Evolutionary conservation across 2,329 filamentous ascomycete species (phyloP).

Genomic region (Onygenales sp.): DNA sequence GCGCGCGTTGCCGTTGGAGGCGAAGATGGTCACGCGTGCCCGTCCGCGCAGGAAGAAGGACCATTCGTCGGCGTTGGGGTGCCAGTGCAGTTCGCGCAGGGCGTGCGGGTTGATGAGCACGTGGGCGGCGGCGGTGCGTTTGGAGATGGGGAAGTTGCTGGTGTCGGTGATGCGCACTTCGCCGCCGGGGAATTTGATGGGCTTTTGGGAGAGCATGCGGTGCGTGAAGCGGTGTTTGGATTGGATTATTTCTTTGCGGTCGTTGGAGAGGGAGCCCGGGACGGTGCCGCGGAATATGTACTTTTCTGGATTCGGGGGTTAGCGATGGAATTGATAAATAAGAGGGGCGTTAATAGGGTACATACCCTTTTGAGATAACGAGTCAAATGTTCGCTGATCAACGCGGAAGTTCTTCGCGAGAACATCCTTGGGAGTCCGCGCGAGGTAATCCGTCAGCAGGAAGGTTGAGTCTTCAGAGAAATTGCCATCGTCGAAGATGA

Average conservation of each 20-base stretch:
- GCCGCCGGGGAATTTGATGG: constrained; percentile 57
- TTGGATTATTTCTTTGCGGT: constrained; percentile 54
- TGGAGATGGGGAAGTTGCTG: constrained; percentile 65
- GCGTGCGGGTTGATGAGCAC: constrained; percentile 62
- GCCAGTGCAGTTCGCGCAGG: constrained; percentile 75
- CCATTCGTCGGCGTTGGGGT: constrained; percentile 71
- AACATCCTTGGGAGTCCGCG: constrained; percentile 62
- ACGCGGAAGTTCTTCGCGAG: constrained; percentile 68
- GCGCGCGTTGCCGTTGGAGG: constrained; percentile 55
- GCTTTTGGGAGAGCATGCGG: constrained; percentile 60
- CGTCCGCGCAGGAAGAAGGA: constrained; percentile 66
- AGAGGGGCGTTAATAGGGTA: not conserved
- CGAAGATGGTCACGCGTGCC: constrained; percentile 66
- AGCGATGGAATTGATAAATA: not conserved
- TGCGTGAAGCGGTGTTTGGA: constrained; percentile 62
- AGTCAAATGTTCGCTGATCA: constrained; percentile 58
- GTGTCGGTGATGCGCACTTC: constrained; percentile 66
- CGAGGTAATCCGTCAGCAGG: constrained; percentile 56
- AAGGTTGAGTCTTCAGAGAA: constrained; percentile 62
- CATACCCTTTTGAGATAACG: constrained; percentile 47
- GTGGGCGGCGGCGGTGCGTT: constrained; percentile 63
- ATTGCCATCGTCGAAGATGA: constrained; percentile 52
- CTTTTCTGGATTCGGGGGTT: constrained; percentile 40
- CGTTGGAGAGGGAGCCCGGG: constrained; percentile 56
- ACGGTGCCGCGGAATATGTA: constrained; percentile 67